phyloP scores from a whole-genome alignment of 768 basidiomycete genomes.

The Mycena leptocephala region DNA sequence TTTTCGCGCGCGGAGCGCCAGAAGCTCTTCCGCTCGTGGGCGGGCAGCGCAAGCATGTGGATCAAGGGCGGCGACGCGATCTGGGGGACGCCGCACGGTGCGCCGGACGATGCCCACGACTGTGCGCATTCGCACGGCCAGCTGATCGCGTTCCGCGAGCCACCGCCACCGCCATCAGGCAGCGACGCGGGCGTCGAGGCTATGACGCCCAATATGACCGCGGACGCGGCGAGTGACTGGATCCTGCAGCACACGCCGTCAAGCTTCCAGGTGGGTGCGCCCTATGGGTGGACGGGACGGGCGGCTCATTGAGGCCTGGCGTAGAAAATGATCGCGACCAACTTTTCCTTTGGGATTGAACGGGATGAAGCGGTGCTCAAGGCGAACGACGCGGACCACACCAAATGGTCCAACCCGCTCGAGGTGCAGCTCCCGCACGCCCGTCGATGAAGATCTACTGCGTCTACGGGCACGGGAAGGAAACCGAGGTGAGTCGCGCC shows the following conservation, averaged over 20 bases:
- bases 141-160: slow-evolving; percentile 82
- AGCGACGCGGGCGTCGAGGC: slow-evolving; percentile 40
- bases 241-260: slow-evolving; percentile 87
- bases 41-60: slow-evolving; percentile 95
- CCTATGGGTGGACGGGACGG: not conserved
- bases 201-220: slow-evolving; percentile 77
- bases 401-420: slow-evolving; percentile 94
- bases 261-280: slow-evolving; percentile 78
- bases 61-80: slow-evolving; percentile 91
- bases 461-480: slow-evolving; percentile 95
- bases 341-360: slow-evolving; percentile 94
- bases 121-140: slow-evolving; percentile 81
- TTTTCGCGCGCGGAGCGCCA: slow-evolving; percentile 94
- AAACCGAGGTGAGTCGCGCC: slow-evolving; percentile 81
- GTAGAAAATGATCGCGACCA: slow-evolving; percentile 86
- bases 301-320: slow-evolving; percentile 2
- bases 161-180: slow-evolving; percentile 32
- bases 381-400: slow-evolving; percentile 80
- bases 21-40: slow-evolving; percentile 94
- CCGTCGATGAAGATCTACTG: slow-evolving; percentile 95
- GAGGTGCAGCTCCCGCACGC: slow-evolving; percentile 91
- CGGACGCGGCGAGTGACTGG: slow-evolving; percentile 82
- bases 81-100: slow-evolving; percentile 85
- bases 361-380: slow-evolving; percentile 70
- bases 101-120: slow-evolving; percentile 83